Conservation (phyloP, 129 eudicot genomes). For the Tanacetum coccineum region DNA sequence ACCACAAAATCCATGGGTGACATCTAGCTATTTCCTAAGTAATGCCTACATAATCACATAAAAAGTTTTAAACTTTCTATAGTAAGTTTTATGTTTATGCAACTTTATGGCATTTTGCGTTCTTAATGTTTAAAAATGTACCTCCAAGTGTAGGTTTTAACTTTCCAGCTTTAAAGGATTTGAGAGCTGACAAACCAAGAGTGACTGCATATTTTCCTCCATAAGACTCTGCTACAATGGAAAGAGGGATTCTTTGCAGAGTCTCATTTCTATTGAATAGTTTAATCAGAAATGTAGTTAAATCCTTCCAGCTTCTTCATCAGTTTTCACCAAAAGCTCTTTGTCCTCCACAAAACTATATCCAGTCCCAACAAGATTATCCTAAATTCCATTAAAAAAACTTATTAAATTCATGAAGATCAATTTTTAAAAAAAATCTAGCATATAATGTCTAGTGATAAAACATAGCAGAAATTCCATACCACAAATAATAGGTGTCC, state of each 20-base stretch:
- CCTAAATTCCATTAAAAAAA: conserved; percentile 30
- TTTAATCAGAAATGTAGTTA: conserved; percentile 34
- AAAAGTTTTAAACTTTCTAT: not conserved
- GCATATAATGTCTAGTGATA: not conserved
- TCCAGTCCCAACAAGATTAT: conserved; percentile 65
- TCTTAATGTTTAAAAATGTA: not conserved
- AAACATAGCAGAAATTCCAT: conserved; percentile 10
- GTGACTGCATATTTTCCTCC: conserved; percentile 64
- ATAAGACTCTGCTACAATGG: conserved; percentile 53
- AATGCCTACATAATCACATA: conserved; percentile 38
- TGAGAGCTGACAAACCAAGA: conserved; percentile 45
- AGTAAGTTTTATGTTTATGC: not conserved
- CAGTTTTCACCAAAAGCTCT: conserved; percentile 38
- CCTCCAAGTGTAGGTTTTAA: conserved; percentile 48
- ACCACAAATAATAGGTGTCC: conserved; percentile 65
- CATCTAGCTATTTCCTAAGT: conserved; percentile 62
- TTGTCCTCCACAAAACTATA: conserved; percentile 53
- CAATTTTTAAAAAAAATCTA: no score
- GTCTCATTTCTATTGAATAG: conserved; percentile 34
- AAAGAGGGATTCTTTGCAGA: conserved; percentile 46
- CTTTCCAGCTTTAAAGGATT: conserved; percentile 35
- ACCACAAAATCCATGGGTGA: conserved; percentile 62
- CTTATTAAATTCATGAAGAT: no score
- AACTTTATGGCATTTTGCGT: not conserved
- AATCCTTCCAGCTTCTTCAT: conserved; percentile 56